A percentile compares a stretch with the other conserved stretches of the same genome.
Evolutionary conservation across 2,329 filamentous ascomycete species (phyloP).

Genomic region (Penicillium carneum): DNA sequence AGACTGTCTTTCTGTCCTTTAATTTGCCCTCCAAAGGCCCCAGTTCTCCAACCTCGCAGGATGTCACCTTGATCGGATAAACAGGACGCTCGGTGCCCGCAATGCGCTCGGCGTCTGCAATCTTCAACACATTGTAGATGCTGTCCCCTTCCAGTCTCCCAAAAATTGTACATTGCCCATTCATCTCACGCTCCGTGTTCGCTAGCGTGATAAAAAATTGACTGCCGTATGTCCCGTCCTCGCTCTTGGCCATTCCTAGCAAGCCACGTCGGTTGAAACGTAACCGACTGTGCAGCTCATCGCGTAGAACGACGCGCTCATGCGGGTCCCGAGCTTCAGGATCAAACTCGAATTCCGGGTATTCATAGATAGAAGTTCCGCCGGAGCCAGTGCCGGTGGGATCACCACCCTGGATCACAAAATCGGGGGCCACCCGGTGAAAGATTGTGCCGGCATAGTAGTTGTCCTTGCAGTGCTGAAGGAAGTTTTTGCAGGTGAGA

Average conservation of each 20-base stretch:
- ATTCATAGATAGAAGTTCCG: constrained; percentile 89
- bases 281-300: constrained; percentile 90
- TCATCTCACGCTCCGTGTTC: constrained; percentile 79
- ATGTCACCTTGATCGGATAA: constrained; percentile 78
- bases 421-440: constrained; percentile 88
- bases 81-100: constrained; percentile 81
- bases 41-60: constrained; percentile 55
- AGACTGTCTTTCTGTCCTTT: constrained; percentile 51
- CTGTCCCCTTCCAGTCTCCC: constrained; percentile 90
- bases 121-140: constrained; percentile 93
- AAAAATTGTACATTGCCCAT: constrained; percentile 90
- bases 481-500: constrained; percentile 89
- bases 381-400: constrained; percentile 91
- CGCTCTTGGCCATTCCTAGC: constrained; percentile 89
- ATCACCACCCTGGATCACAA: constrained; percentile 93
- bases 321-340: constrained; percentile 55
- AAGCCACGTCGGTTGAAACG: constrained; percentile 92
- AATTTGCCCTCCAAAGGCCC: constrained; percentile 56
- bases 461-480: constrained; percentile 91
- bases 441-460: constrained; percentile 96
- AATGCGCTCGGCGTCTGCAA: constrained; percentile 84
- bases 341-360: constrained; percentile 65
- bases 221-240: constrained; percentile 80
- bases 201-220: constrained; percentile 97
- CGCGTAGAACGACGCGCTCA: constrained; percentile 72